Evolutionary conservation across 345 rosid species (phyloP), one percentile per base, ranked within the genome.

Genomic region (Ceriops decandra): DNA sequence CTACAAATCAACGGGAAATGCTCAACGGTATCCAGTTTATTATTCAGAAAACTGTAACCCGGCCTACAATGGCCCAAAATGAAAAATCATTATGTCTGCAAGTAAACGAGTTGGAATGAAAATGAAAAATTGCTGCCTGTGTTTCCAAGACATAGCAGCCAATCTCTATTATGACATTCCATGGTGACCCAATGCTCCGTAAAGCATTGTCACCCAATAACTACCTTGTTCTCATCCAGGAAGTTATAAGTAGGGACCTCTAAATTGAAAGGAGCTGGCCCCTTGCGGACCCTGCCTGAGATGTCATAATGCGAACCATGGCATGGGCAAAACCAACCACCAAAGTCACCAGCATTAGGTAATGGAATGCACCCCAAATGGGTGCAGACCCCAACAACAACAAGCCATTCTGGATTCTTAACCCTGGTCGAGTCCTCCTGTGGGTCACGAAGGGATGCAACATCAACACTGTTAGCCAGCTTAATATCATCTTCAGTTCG

Each of bases 291-390:
- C 81, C 97, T 85, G 32, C 98, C 97, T 30, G 98, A 93, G 76
- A 93, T 73, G 72, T 93, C 98, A 20, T 93, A 93, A 68, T 93
- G 98, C 7, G 97, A 93, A 5, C 98, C 98, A 20, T 93, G 98
- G 81, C 97, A 93, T 7, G 98, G 97, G 72, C 98, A 90, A 76
- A 90, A 93, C 98, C 98, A 93, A 11, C 98, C 98, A 0, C 96
- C 98, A 65, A 79, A 93, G 33, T 93, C 98, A 76, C 98, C 98
- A 60, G 98, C 97, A 76, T 93, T 93, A 1, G 98, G 98, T 72
- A 93, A 84, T 19, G 98, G 97, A 77, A 93, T 93, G 86, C 98
- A 93, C 7, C 98, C 98, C 77, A 93, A 71, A 69, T 93, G 98
- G 6, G 98, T 93, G 87, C 97, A 93, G 47, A 93, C 97, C n/a